phyloP scores from a whole-genome alignment of 805 yeast genomes.

The Candida oleophila region DNA sequence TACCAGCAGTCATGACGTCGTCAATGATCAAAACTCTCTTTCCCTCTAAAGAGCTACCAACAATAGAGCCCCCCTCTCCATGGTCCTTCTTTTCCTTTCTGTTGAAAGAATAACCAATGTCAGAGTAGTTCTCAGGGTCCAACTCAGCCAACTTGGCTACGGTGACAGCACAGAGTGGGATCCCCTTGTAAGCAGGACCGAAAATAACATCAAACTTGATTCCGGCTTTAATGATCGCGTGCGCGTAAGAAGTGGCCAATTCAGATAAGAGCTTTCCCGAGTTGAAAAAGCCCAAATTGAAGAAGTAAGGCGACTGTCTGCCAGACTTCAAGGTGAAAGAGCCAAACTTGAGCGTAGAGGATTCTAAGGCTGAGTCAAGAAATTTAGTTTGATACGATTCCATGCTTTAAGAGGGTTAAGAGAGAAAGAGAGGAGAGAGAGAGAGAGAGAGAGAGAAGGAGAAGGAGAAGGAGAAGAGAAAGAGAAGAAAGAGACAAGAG shows the following conservation, averaged over 20 bases:
- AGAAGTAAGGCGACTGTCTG: constrained; percentile 91
- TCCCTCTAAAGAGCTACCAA: constrained; percentile 73
- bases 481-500: not conserved
- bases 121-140: constrained; percentile 73
- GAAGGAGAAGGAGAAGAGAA: constrained; percentile 2
- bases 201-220: constrained; percentile 86
- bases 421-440: constrained; percentile 1
- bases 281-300: constrained; percentile 87
- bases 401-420: constrained; percentile 20
- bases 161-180: constrained; percentile 90
- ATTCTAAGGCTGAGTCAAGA: constrained; percentile 77
- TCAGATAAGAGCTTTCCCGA: constrained; percentile 77
- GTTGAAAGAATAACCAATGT: constrained; percentile 87
- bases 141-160: constrained; percentile 90
- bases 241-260: constrained; percentile 86
- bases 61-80: constrained; percentile 96
- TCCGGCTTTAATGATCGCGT: constrained; percentile 77
- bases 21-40: constrained; percentile 84
- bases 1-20: constrained; percentile 98
- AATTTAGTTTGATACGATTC: constrained; percentile 60
- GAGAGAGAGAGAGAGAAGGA: not conserved
- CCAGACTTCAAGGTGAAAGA: constrained; percentile 89
- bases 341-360: constrained; percentile 85
- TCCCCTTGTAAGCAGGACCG: constrained; percentile 98
- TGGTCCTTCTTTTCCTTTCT: constrained; percentile 96